Base-by-base conservation (phyloP, 345 rosid species). In the Anastatica hierochuntica region DNA sequence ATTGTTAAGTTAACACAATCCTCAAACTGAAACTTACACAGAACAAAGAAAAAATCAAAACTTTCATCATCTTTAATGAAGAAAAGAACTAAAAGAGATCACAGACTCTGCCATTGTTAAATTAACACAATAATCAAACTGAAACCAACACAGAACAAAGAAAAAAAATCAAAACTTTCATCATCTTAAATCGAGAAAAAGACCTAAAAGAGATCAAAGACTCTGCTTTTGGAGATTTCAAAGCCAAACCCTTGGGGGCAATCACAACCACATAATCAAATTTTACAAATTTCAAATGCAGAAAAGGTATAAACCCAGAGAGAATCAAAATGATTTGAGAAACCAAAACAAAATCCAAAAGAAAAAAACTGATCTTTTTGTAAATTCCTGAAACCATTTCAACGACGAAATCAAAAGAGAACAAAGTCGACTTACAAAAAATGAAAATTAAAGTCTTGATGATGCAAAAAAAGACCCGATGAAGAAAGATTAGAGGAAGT, bases 391-490 rank as follows among this genome's bases (percentile, higher is more conserved):
- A 24, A 24, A 24, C 3, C 27, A 7, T 24, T 29, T 29, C 52
- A 63, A 53, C 48, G 35, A 27, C 3, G 10, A 42, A 51, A n/a
- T 8, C 34, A 60, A 2, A 10, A 14, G 2, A 7, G 39, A 2
- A 7, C 8, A 34, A 45, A 18, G 14, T 62, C 40, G 45, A 49
- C 58, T 57, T 57, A 57, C 63, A 57, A 14, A 24, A 26, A 49
- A 56, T 30, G 42, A 42, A 41, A 42, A 3, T 8, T 20, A 21
- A 63, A 55, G 2, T 6, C 21, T 40, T 13, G 69, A 47, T 1
- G 47, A 31, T 46, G 23, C n/a, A 21, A 11, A 56, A 12, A 47
- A 10, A 7, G 2, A 9, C 2, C 51, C 23, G 17, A 19, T 43
- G 49, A 14, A 34, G 42, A 8, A 57, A 16, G 15, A 55, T 48